A percentile compares a stretch with the other conserved stretches of the same genome.
Evolutionary conservation across 306 rosid genomes (phyloP).

Genomic region (Lathyrus oleraceus): DNA sequence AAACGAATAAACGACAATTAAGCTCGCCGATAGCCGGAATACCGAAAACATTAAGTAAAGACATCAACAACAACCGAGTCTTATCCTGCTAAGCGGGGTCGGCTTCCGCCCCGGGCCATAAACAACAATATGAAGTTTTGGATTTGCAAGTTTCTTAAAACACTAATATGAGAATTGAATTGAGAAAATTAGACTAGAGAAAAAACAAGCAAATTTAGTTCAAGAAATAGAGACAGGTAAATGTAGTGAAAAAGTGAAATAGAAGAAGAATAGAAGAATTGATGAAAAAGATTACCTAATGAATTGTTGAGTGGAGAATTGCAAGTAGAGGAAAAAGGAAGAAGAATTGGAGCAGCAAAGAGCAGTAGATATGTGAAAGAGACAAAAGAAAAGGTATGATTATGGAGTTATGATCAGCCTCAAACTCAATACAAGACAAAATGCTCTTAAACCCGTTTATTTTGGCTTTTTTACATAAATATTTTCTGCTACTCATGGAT

Average conservation of each 20-base stretch:
- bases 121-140: background rate
- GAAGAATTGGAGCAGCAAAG: background rate
- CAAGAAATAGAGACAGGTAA: conserved; percentile 29
- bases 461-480: background rate
- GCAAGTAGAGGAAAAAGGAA: conserved; percentile 9
- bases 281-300: conserved; percentile 24
- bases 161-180: conserved; percentile 15
- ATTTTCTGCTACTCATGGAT: background rate
- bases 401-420: conserved; percentile 21
- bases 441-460: background rate
- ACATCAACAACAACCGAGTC: no score
- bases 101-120: background rate
- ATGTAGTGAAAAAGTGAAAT: conserved; percentile 20
- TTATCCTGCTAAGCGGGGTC: no score
- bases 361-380: background rate
- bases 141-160: conserved; percentile 14
- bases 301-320: conserved; percentile 25
- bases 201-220: conserved; percentile 31
- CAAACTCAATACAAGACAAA: background rate
- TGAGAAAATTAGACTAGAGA: conserved; percentile 8
- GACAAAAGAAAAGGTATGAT: background rate
- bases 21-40: background rate
- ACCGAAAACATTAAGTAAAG: background rate
- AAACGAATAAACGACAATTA: conserved; percentile 7
- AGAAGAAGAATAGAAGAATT: background rate